These are phyloP conservation scores for Rhododendron ovatum DNA, from an alignment of 148 eudicot genomes.

Conservation along the genomic window DNA sequence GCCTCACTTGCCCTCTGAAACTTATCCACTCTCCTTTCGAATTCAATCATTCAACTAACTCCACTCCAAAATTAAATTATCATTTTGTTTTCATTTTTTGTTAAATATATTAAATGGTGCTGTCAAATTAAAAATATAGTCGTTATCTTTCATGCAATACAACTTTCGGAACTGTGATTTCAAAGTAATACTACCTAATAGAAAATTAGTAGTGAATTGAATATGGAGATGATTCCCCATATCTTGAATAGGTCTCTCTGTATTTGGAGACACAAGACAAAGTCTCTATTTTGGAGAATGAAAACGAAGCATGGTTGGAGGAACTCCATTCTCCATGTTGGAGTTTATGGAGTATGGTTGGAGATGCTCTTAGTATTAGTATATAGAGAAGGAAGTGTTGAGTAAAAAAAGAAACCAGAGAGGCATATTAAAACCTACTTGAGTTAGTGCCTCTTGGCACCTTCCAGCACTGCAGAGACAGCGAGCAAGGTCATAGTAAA, in stretches of 20 bases:
- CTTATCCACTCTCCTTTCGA: neutral
- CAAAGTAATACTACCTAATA: neutral
- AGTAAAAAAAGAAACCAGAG: neutral
- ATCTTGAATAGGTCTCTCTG: neutral
- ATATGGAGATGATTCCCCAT: neutral
- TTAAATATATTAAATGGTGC: neutral
- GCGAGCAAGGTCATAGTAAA: slow-evolving; percentile 94
- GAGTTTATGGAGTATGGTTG: neutral
- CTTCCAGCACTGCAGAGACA: slow-evolving; percentile 97
- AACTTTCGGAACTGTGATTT: neutral
- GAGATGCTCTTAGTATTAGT: neutral
- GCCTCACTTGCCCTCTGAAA: neutral
- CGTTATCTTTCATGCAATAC: neutral
- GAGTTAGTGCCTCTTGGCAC: slow-evolving; percentile 72
- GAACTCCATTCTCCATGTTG: neutral
- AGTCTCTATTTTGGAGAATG: neutral
- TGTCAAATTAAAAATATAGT: neutral
- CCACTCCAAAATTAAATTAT: neutral
- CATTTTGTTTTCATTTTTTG: neutral
- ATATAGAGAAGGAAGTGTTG: neutral
- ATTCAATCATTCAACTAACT: neutral
- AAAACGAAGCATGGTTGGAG: neutral
- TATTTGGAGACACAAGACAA: neutral
- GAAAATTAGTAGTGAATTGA: neutral
- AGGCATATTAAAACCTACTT: slow-evolving; percentile 36